Percentiles rank a stretch among this genome's conserved stretches.
phyloP scores from a whole-genome alignment of 352 stramenopile species.

The Globisporangium viniferum region DNA sequence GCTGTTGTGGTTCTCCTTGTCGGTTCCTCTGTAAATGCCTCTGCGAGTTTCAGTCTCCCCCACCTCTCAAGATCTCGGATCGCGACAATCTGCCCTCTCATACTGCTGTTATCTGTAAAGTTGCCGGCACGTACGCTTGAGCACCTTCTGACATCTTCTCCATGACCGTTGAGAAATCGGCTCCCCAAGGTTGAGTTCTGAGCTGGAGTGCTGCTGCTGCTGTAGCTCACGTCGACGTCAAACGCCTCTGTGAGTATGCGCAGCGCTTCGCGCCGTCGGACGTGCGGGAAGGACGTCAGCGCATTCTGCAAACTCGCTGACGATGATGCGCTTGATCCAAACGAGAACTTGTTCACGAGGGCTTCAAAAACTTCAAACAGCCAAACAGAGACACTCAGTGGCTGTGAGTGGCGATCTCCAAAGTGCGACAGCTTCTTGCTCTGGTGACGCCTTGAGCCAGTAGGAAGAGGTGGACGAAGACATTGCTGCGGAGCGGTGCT shows the following conservation, averaged over 20 bases:
- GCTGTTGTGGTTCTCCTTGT: not conserved
- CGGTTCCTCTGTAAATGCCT: not conserved
- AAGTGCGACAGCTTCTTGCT: constrained; percentile 10
- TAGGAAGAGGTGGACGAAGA: not conserved
- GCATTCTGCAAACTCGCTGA: not conserved
- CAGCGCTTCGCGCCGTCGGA: constrained; percentile 9
- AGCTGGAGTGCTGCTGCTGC: not conserved
- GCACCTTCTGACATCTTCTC: constrained; percentile 1
- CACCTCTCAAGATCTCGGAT: constrained; percentile 11
- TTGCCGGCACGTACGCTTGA: not conserved
- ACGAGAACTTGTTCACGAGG: constrained; percentile 12
- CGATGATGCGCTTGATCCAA: not conserved
- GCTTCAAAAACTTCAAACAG: constrained; percentile 14
- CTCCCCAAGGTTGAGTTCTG: constrained; percentile 10
- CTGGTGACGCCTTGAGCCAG: not conserved
- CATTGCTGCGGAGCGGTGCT: not conserved
- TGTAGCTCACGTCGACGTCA: not conserved
- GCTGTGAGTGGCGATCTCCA: constrained; percentile 8
- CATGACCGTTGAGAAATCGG: constrained; percentile 10
- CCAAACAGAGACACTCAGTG: constrained; percentile 8
- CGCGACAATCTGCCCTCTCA: not conserved
- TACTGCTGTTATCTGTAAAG: not conserved
- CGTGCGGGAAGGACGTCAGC: constrained; percentile 9
- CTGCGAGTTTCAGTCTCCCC: not conserved
- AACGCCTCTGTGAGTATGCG: constrained; percentile 1